Conservation (phyloP, 2,329 filamentous ascomycete genomes). For the Paraphaeosphaeria sporulosa region DNA sequence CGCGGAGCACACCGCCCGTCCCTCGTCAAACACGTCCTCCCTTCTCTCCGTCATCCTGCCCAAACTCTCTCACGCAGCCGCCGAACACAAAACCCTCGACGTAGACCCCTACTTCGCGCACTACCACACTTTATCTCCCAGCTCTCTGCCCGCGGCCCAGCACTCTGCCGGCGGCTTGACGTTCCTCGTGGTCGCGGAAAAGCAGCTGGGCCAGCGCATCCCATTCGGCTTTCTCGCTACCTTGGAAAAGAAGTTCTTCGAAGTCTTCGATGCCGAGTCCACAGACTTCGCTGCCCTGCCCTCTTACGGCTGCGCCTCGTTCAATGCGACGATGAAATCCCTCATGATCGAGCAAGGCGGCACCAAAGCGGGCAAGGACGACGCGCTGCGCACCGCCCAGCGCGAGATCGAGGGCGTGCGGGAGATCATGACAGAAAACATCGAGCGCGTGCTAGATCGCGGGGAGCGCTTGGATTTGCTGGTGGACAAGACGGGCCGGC, state of each 20-base stretch:
- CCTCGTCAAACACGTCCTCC: slow-evolving; percentile 81
- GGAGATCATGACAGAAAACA: slow-evolving; percentile 95
- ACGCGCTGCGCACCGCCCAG: slow-evolving; percentile 84
- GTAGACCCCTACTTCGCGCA: slow-evolving; percentile 93
- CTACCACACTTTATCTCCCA: slow-evolving; percentile 87
- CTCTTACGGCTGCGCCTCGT: slow-evolving; percentile 87
- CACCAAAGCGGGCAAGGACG: slow-evolving; percentile 72
- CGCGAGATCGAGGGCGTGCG: slow-evolving; percentile 91
- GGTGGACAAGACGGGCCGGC: slow-evolving; percentile 93
- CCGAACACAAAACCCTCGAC: slow-evolving; percentile 93
- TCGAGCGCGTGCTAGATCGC: slow-evolving; percentile 85
- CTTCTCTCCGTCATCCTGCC: slow-evolving; percentile 94
- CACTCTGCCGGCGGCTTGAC: slow-evolving; percentile 81
- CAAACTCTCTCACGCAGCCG: slow-evolving; percentile 81
- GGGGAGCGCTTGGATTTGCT: slow-evolving; percentile 90
- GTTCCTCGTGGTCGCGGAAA: slow-evolving; percentile 87
- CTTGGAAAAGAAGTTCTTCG: slow-evolving; percentile 86
- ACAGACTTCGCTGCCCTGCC: slow-evolving; percentile 81
- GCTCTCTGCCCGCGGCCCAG: slow-evolving; percentile 61
- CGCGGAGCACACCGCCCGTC: slow-evolving; percentile 87
- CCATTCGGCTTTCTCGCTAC: slow-evolving; percentile 93
- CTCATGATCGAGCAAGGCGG: slow-evolving; percentile 88
- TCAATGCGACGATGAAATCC: slow-evolving; percentile 79
- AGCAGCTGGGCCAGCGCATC: slow-evolving; percentile 82
- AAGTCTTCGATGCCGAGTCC: slow-evolving; percentile 68